phyloP scores from a whole-genome alignment of 2,329 filamentous ascomycete genomes.

The Sclerotinia minor region DNA sequence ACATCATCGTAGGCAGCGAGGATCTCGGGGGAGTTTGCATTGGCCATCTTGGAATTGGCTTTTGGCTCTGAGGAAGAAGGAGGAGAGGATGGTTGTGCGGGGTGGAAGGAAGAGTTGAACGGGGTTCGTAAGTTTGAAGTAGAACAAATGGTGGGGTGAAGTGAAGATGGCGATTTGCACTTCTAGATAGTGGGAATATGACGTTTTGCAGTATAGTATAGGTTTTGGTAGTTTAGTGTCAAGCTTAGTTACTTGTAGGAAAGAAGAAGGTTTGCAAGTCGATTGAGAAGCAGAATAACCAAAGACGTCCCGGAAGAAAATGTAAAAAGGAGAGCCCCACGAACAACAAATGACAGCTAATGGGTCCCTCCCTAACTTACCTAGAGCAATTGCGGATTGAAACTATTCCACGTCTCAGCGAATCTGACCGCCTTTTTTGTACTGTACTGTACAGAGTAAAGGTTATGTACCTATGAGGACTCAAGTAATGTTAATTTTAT shows the following conservation, averaged over 20 bases:
- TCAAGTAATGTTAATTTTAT: background rate
- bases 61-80: background rate
- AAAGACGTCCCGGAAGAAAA: background rate
- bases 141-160: conserved; percentile 9
- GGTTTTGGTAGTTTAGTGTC: background rate
- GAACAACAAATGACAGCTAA: conserved; percentile 24
- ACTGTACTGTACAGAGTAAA: too few relatives aligned
- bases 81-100: conserved; percentile 1
- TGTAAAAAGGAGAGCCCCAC: conserved; percentile 18
- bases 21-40: conserved; percentile 59
- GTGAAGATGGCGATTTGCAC: background rate
- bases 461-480: too few relatives aligned
- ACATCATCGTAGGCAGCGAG: conserved; percentile 65
- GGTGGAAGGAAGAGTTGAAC: background rate
- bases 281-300: too few relatives aligned
- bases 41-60: conserved; percentile 51
- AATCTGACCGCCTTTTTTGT: conserved; percentile 25
- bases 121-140: background rate
- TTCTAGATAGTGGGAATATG: background rate
- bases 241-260: background rate
- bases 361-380: conserved; percentile 14
- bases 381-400: conserved; percentile 24
- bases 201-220: background rate
- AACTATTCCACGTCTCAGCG: conserved; percentile 21
- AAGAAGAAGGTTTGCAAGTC: background rate